Conservation (phyloP, 129 eudicot genomes). For the Glebionis coronaria region DNA sequence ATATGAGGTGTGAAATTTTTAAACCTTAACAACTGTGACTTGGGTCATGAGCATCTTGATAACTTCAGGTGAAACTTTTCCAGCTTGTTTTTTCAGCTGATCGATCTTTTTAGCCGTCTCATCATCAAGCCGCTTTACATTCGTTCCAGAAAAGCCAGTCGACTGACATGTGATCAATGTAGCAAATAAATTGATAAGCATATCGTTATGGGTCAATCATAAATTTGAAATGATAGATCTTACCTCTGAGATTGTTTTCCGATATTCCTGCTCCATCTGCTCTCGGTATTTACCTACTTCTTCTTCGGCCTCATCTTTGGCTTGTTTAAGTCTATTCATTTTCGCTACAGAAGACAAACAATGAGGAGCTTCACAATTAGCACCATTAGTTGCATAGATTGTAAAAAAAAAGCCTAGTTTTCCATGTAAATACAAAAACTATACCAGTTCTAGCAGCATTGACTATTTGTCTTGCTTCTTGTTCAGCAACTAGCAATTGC, state of each 20-base stretch:
- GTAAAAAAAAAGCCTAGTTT: background rate
- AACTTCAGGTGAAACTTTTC: slow-evolving; percentile 63
- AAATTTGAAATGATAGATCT: background rate
- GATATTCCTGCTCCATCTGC: slow-evolving; percentile 71
- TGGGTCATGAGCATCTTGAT: slow-evolving; percentile 56
- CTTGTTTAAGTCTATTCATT: slow-evolving; percentile 69
- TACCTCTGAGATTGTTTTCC: slow-evolving; percentile 66
- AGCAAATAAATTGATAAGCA: background rate
- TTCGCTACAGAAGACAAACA: slow-evolving; percentile 43
- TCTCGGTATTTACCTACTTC: slow-evolving; percentile 86
- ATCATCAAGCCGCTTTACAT: slow-evolving; percentile 69
- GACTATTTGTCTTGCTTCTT: slow-evolving; percentile 45
- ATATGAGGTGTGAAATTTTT: background rate
- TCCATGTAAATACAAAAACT: background rate
- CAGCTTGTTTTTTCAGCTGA: slow-evolving; percentile 54
- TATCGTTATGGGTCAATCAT: background rate
- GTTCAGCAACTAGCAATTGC: slow-evolving; percentile 41
- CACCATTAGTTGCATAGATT: background rate
- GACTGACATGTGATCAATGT: slow-evolving; percentile 40
- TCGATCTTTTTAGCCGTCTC: slow-evolving; percentile 60
- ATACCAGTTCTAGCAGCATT: slow-evolving; percentile 41
- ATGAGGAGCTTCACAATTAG: background rate
- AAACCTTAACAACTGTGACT: slow-evolving; percentile 30
- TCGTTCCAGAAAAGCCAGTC: slow-evolving; percentile 77
- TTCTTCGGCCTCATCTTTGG: slow-evolving; percentile 82